These are phyloP conservation scores for Phytophthora quininea DNA, from an alignment of 352 stramenopile species.

Conservation along the genomic window DNA sequence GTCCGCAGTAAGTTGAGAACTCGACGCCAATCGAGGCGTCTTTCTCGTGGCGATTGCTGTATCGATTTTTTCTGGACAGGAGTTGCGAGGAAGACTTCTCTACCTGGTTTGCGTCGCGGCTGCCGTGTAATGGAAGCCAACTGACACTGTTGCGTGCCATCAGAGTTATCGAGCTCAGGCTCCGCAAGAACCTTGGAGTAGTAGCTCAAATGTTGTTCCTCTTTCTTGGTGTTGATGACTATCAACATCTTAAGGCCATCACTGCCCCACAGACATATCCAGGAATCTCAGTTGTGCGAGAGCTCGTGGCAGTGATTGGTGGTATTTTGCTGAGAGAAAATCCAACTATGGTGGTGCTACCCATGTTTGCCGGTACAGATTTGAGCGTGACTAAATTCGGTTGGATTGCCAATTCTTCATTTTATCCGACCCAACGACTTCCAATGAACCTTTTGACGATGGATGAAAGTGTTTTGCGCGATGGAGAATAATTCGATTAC, in stretches of 20 bases:
- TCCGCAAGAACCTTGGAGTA: slow-evolving; percentile 14
- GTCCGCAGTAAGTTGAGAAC: slow-evolving; percentile 18
- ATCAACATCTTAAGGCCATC: slow-evolving; percentile 29
- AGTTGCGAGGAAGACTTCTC: slow-evolving; percentile 23
- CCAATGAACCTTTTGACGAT: slow-evolving; percentile 27
- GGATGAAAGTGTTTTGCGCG: slow-evolving; percentile 28
- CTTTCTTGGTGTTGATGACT: slow-evolving; percentile 35
- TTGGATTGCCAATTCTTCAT: slow-evolving; percentile 30
- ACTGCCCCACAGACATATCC: slow-evolving; percentile 19
- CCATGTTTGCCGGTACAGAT: slow-evolving; percentile 37
- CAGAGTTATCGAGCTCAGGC: slow-evolving; percentile 5
- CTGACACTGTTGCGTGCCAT: background rate
- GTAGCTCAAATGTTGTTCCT: slow-evolving; percentile 20
- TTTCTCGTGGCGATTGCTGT: slow-evolving; percentile 34
- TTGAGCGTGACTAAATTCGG: slow-evolving; percentile 18
- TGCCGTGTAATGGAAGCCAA: background rate
- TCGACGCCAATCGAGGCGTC: slow-evolving; percentile 35
- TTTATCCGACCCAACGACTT: slow-evolving; percentile 22
- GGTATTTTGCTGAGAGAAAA: slow-evolving; percentile 2
- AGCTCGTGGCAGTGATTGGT: slow-evolving; percentile 23
- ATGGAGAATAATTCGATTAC: slow-evolving; percentile 16
- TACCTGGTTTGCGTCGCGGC: background rate
- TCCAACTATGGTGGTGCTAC: slow-evolving; percentile 25
- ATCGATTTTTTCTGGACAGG: slow-evolving; percentile 33
- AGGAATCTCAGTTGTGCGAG: slow-evolving; percentile 21